Evolutionary conservation across 2,329 filamentous ascomycete species (phyloP), one percentile per base, ranked within the genome.

Genomic region (Colletotrichum sp.): DNA sequence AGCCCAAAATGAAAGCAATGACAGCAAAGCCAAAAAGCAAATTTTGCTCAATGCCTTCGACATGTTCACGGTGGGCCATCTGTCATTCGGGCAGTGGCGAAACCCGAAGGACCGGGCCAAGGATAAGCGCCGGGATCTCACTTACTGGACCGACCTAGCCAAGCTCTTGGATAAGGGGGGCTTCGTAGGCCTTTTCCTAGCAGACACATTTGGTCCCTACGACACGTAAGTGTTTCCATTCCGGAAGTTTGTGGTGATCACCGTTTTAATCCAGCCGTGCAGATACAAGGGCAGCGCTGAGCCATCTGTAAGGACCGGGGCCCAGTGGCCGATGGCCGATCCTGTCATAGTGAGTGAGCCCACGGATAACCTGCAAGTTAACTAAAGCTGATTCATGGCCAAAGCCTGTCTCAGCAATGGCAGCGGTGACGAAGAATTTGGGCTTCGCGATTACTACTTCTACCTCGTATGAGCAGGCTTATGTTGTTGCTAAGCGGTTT

Each of bases 311-410:
- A 86, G 90, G 4, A 85, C 90, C 24, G 92, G 90, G 1, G 91
- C 91, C 0, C 92, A 93, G 78, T 93, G 91, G 90, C 92, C 92
- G 0, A 87, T 93, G 81, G 92, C 90, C 0, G 92, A 94, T 79
- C 92, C 92, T 0, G 89, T 89, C 0, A 93, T 93, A 79, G 90
- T 92, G 79, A 36, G 71, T 26, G 13, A 59, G 7, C 24, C 24
- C 7, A 21, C 10, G 10, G 15, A 59, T 28, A 9, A 6, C n/a
- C 24, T 52, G 2, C 6, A 3, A 21, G 6, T 4, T 7, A 21
- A 7, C 44, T 21, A 2, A 21, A 21, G 44, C n/a, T 59, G 15
- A 9, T 21, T 0, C n/a, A 4, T 13, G 10, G 6, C 6, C 6
- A 52, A 52, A 69, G 71, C 71, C 71, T 10, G 79, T 88, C 83